These are phyloP conservation scores for Camelina laxa DNA, from an alignment of 345 rosid genomes.

Conservation along the genomic window DNA sequence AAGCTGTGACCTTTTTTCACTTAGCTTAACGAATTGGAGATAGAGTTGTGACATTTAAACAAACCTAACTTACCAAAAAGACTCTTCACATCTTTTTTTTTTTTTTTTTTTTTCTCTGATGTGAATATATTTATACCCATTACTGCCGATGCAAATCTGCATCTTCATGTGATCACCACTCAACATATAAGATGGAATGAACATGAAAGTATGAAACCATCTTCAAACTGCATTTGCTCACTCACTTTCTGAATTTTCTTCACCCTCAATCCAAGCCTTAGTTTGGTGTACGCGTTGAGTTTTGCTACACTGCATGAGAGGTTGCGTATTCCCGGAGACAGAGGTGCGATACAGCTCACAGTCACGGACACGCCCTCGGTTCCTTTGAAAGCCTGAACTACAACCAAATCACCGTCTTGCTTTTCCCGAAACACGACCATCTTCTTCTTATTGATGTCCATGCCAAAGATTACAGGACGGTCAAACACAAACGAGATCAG, in stretches of 20 bases:
- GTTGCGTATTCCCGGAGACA: neutral
- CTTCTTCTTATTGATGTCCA: neutral
- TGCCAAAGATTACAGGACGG: neutral
- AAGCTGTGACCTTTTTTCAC: no score
- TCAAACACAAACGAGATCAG: constrained; percentile 6
- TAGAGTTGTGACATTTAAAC: no score
- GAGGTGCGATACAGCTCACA: neutral
- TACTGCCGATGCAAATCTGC: neutral
- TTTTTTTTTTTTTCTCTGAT: no score
- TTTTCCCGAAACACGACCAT: neutral
- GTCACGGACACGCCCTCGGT: neutral
- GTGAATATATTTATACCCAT: neutral
- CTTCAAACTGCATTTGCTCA: neutral
- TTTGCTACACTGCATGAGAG: neutral
- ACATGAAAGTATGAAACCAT: neutral
- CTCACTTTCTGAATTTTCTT: neutral
- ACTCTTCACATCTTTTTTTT: no score
- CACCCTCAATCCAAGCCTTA: neutral
- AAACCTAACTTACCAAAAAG: no score
- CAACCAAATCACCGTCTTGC: neutral
- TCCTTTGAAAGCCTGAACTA: neutral
- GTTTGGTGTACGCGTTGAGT: neutral
- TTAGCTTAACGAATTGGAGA: no score
- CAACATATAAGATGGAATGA: neutral
- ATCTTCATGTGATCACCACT: neutral